A percentile compares a stretch with the other conserved stretches of the same genome.
phyloP scores from a whole-genome alignment of 441 rosid genomes.

The Rhodomyrtus psidioides region DNA sequence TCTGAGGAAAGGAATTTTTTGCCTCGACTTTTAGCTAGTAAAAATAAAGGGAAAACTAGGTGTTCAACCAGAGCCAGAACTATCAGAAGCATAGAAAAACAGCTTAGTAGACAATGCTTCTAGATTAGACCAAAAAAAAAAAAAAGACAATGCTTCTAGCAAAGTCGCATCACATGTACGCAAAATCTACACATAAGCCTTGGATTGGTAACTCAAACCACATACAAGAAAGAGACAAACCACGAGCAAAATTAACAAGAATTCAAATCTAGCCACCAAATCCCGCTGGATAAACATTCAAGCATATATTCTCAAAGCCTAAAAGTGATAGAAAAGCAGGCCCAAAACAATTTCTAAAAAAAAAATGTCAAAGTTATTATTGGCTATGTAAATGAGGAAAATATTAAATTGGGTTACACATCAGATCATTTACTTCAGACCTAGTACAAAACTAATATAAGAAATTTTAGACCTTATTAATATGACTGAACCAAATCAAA shows the following conservation, averaged over 20 bases:
- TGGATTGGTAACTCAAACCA: not conserved
- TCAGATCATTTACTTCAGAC: not conserved
- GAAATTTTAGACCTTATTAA: not conserved
- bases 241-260: not conserved
- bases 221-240: not conserved
- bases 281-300: not conserved
- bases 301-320: not conserved
- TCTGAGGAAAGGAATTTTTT: not conserved
- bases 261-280: not conserved
- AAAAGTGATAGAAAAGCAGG: not conserved
- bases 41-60: not conserved
- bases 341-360: not conserved
- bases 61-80: not conserved
- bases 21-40: not conserved
- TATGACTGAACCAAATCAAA: not conserved
- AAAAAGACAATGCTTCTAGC: not conserved
- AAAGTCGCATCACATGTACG: not conserved
- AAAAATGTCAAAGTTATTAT: not conserved
- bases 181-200: not conserved
- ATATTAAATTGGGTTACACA: not conserved
- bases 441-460: not conserved
- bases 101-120: not conserved
- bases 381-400: not conserved
- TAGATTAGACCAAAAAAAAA: no score
- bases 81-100: not conserved